A percentile compares a stretch with the other conserved stretches of the same genome.
Evolutionary conservation across 108 stramenopile species (phyloP).

Genomic region (Nitzschia sp.): DNA sequence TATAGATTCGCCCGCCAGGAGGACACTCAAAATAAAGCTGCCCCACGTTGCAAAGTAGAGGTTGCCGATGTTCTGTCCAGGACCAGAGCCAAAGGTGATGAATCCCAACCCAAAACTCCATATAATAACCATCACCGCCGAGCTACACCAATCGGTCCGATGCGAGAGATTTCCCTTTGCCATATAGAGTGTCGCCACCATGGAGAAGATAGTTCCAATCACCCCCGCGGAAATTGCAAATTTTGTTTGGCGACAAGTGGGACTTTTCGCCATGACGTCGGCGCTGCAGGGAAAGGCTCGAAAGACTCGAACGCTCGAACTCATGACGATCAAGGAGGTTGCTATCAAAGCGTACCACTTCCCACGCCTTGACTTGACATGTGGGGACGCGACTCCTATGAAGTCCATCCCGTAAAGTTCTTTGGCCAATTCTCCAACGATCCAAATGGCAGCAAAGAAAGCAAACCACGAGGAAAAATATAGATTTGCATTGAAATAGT

Average conservation of each 20-base stretch:
- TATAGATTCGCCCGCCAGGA: slow-evolving; percentile 18
- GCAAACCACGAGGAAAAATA: slow-evolving; percentile 47
- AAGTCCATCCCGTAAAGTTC: slow-evolving; percentile 21
- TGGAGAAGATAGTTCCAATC: slow-evolving; percentile 25
- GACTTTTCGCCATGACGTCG: not conserved
- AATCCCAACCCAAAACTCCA: slow-evolving; percentile 42
- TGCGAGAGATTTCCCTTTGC: not conserved
- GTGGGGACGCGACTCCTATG: not conserved
- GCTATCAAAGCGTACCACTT: slow-evolving; percentile 41
- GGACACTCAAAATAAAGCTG: slow-evolving; percentile 31
- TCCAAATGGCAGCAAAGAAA: slow-evolving; percentile 20
- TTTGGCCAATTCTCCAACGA: slow-evolving; percentile 18
- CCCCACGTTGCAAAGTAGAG: slow-evolving; percentile 54
- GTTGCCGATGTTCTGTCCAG: slow-evolving; percentile 39
- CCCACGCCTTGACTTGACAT: not conserved
- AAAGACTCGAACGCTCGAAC: slow-evolving; percentile 16
- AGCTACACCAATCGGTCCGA: slow-evolving; percentile 18
- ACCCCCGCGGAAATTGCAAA: slow-evolving; percentile 38
- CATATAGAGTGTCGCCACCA: not conserved
- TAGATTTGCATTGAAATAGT: slow-evolving; percentile 44
- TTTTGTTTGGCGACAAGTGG: slow-evolving; percentile 29
- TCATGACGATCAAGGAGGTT: slow-evolving; percentile 19
- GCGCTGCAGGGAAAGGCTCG: slow-evolving; percentile 5
- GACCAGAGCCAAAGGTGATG: slow-evolving; percentile 42
- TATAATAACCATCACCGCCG: slow-evolving; percentile 26